These are phyloP conservation scores for Lyophyllum shimeji DNA, from an alignment of 768 basidiomycete species.

Conservation along the genomic window DNA sequence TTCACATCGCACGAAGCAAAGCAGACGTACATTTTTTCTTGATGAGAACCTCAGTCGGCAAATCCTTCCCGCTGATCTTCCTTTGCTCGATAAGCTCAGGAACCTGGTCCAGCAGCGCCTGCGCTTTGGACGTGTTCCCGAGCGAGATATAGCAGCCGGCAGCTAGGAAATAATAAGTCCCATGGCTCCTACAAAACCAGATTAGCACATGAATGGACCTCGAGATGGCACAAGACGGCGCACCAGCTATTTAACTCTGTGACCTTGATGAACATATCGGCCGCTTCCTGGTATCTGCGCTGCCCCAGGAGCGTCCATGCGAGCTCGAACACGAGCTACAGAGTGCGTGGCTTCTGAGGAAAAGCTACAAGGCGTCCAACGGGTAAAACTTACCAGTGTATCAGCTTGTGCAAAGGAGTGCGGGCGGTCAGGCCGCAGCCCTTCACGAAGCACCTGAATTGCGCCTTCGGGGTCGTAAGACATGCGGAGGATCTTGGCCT, in stretches of 20 bases:
- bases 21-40: conserved; percentile 64
- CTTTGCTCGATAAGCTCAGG: conserved; percentile 57
- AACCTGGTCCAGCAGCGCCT: conserved; percentile 60
- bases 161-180: conserved; percentile 75
- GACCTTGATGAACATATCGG: conserved; percentile 62
- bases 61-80: conserved; percentile 63
- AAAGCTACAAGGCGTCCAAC: neutral
- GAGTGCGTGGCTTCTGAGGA: neutral
- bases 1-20: neutral
- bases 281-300: conserved; percentile 64
- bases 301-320: conserved; percentile 74
- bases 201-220: neutral
- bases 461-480: conserved; percentile 62
- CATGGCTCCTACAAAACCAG: conserved; percentile 59
- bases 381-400: conserved; percentile 51
- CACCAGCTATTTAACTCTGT: conserved; percentile 70
- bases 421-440: conserved; percentile 51
- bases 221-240: conserved; percentile 12
- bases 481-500: conserved; percentile 82
- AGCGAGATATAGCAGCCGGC: conserved; percentile 71
- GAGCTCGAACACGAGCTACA: conserved; percentile 70
- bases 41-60: conserved; percentile 77
- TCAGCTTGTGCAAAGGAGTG: conserved; percentile 72
- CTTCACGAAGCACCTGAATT: conserved; percentile 58
- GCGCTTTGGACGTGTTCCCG: conserved; percentile 55